phyloP scores from a whole-genome alignment of 2,329 filamentous ascomycete genomes.

The Pseudogymnoascus sp. region DNA sequence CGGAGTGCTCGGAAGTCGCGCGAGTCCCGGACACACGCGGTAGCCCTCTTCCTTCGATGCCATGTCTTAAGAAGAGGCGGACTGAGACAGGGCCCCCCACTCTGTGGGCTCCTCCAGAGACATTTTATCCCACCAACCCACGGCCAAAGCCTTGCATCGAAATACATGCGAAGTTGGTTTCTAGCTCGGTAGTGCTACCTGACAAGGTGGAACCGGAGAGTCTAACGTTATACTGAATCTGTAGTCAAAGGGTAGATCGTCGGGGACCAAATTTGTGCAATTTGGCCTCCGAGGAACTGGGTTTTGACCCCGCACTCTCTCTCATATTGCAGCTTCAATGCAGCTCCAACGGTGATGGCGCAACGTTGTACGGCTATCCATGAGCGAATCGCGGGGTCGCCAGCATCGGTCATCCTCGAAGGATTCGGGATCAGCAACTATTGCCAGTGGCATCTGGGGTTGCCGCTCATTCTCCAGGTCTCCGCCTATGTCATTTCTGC shows the following conservation, averaged over 20 bases:
- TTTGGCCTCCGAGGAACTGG: not conserved
- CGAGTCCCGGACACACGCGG: not conserved
- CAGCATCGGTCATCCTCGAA: not conserved
- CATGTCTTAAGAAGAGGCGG: not conserved
- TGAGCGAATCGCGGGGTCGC: conserved; percentile 1
- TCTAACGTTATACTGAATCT: not conserved
- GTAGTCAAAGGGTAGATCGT: not conserved
- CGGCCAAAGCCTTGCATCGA: not conserved
- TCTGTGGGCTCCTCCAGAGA: not conserved
- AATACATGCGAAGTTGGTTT: not conserved
- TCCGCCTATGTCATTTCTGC: not conserved
- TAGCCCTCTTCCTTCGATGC: not conserved
- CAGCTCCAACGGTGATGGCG: not conserved
- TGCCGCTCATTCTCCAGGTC: not conserved
- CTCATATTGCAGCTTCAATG: not conserved
- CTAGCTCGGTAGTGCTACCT: not conserved
- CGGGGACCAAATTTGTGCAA: not conserved
- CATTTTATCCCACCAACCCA: not conserved
- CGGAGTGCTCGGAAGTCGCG: not conserved
- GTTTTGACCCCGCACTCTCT: conserved; percentile 1
- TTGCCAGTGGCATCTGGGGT: not conserved
- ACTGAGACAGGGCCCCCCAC: not conserved
- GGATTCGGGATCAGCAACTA: not conserved
- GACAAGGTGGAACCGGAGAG: not conserved
- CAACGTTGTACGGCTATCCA: not conserved